phyloP scores from a whole-genome alignment of 805 yeast genomes.

The Starmerella geochares region DNA sequence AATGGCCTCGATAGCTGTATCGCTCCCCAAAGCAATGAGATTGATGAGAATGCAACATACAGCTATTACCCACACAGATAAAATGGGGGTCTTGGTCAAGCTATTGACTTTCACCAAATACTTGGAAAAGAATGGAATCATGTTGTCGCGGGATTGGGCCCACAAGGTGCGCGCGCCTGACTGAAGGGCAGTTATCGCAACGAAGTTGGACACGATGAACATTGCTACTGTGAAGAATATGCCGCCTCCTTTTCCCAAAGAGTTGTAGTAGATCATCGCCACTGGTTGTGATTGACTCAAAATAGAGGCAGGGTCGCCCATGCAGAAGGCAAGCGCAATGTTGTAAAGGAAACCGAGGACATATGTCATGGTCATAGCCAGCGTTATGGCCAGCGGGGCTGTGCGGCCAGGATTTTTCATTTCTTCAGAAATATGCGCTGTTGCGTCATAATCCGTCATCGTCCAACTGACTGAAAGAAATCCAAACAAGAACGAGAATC shows the following conservation, averaged over 20 bases:
- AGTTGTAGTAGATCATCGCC: constrained; percentile 53
- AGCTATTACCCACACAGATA: constrained; percentile 46
- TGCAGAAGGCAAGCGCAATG: constrained; percentile 29
- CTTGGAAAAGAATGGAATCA: constrained; percentile 39
- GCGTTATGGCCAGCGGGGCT: constrained; percentile 50
- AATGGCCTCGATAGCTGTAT: constrained; percentile 53
- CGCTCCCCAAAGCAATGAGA: constrained; percentile 51
- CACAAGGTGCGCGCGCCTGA: constrained; percentile 62
- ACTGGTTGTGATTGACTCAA: constrained; percentile 38
- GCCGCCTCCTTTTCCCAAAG: constrained; percentile 56
- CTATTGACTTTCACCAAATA: constrained; percentile 40
- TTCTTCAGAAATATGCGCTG: constrained; percentile 64
- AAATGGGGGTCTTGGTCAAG: constrained; percentile 49
- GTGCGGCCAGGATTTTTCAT: constrained; percentile 44
- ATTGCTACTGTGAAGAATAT: constrained; percentile 50
- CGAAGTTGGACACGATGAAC: constrained; percentile 51
- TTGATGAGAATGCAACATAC: constrained; percentile 43
- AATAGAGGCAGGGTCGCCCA: constrained; percentile 25
- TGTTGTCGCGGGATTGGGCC: constrained; percentile 70
- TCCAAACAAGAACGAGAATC: constrained; percentile 53
- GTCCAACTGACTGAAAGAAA: constrained; percentile 36
- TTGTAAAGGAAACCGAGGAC: constrained; percentile 29
- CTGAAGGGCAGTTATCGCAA: constrained; percentile 52
- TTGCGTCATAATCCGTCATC: constrained; percentile 66
- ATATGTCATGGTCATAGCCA: constrained; percentile 34